Percentiles rank a stretch among this genome's conserved stretches.
Evolutionary conservation across 257 asterid genomes (phyloP).

Genomic region (Solanum bulbocastanum): DNA sequence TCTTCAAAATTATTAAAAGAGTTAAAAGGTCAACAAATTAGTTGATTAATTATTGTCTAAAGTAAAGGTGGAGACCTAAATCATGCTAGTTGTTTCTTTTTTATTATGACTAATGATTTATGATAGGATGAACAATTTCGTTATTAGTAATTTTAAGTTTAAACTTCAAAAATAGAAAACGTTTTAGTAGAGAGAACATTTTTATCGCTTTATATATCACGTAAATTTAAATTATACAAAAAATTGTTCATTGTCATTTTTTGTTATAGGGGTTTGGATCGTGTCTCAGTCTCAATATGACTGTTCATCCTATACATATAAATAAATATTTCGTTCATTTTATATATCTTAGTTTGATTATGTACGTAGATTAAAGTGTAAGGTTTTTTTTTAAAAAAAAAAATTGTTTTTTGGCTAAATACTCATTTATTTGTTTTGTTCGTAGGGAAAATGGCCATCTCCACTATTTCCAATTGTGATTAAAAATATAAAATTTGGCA

Average conservation of each 20-base stretch:
- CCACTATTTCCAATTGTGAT: constrained; percentile 55
- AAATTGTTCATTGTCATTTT: not conserved
- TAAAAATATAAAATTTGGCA: constrained; percentile 45
- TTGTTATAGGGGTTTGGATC: not conserved
- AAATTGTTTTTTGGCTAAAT: not conserved
- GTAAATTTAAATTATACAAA: not conserved
- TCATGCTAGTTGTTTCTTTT: not conserved
- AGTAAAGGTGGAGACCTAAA: not conserved
- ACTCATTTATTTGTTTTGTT: not conserved
- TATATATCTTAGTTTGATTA: not conserved
- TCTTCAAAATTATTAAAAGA: not conserved
- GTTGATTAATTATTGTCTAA: not conserved
- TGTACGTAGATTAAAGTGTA: not conserved
- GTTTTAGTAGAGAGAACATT: rapidly evolving
- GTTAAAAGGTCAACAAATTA: not conserved
- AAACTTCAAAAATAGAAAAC: not conserved
- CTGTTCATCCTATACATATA: not conserved
- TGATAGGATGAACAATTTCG: not conserved
- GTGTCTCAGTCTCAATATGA: not conserved
- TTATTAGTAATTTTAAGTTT: not conserved
- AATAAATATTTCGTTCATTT: not conserved
- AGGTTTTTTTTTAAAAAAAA: rapidly evolving
- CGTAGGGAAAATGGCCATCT: constrained; percentile 63
- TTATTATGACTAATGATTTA: not conserved
- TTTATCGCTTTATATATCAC: not conserved